A percentile compares a stretch with the other conserved stretches of the same genome.
Evolutionary conservation across 1,284 basidiomycete species (phyloP).

Genomic region (Malassezia japonica): DNA sequence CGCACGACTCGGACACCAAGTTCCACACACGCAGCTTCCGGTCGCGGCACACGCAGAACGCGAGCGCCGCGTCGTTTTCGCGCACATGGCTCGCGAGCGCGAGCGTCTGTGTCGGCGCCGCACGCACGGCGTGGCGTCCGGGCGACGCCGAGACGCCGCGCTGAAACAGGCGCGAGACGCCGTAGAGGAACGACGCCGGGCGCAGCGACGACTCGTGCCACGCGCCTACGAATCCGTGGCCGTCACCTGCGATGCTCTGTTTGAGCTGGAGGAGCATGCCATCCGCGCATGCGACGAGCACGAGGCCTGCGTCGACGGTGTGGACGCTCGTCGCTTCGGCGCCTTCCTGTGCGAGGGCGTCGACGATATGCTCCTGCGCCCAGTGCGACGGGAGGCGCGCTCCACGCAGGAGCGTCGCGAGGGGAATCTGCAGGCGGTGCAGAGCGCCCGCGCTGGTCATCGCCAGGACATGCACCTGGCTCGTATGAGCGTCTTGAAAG

Average conservation of each 20-base stretch:
- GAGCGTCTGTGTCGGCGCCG: slow-evolving; percentile 23
- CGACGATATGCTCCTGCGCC: slow-evolving; percentile 27
- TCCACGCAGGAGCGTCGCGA: slow-evolving; percentile 24
- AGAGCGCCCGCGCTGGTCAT: slow-evolving; percentile 28
- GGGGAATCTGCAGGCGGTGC: slow-evolving; percentile 25
- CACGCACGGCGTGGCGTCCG: slow-evolving; percentile 12
- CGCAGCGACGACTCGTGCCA: slow-evolving; percentile 32
- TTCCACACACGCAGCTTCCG: slow-evolving; percentile 44
- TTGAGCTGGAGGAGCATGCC: slow-evolving; percentile 34
- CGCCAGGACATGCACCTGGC: slow-evolving; percentile 25
- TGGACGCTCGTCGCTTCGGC: slow-evolving; percentile 25
- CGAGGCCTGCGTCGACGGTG: slow-evolving; percentile 25
- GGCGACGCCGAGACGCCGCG: slow-evolving; percentile 22
- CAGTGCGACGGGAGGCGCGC: slow-evolving; percentile 18
- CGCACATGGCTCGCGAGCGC: slow-evolving; percentile 26
- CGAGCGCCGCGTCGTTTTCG: slow-evolving; percentile 23
- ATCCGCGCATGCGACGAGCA: slow-evolving; percentile 35
- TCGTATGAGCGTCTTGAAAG: slow-evolving; percentile 21
- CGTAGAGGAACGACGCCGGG: slow-evolving; percentile 34
- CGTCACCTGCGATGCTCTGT: slow-evolving; percentile 15
- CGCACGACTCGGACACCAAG: slow-evolving; percentile 33
- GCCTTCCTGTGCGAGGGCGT: slow-evolving; percentile 18
- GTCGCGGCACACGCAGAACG: slow-evolving; percentile 35
- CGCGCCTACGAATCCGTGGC: slow-evolving; percentile 17
- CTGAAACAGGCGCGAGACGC: slow-evolving; percentile 34